These are phyloP conservation scores for Sporothrix mexicana DNA, from an alignment of 2,329 filamentous ascomycete genomes.

Conservation along the genomic window DNA sequence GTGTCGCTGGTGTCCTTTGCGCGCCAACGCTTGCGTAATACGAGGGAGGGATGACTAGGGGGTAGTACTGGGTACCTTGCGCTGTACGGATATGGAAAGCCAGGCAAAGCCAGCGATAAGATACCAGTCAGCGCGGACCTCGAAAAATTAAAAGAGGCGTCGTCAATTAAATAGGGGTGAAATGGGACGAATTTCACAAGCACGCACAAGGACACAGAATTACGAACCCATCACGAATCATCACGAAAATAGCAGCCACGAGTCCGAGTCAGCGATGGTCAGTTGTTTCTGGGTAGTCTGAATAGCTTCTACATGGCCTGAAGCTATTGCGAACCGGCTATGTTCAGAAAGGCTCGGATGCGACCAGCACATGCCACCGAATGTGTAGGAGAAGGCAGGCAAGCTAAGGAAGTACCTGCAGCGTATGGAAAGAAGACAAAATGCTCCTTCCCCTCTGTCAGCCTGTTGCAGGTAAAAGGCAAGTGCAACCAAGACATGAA, in stretches of 20 bases:
- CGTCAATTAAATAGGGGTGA: not conserved
- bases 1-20: not conserved
- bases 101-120: not conserved
- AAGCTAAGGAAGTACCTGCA: too few relatives aligned
- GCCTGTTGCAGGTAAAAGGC: not conserved
- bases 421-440: not conserved
- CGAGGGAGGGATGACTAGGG: not conserved
- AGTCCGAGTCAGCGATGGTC: conserved; percentile 18
- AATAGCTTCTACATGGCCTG: not conserved
- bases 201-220: not conserved
- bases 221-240: not conserved
- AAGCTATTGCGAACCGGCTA: not conserved
- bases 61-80: not conserved
- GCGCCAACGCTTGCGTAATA: not conserved
- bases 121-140: conserved; percentile 17
- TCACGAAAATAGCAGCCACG: not conserved
- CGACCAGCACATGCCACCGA: conserved; percentile 8
- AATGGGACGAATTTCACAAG: not conserved
- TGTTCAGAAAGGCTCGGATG: not conserved
- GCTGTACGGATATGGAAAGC: conserved; percentile 12
- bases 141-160: not conserved
- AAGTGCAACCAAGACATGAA: not conserved
- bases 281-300: not conserved
- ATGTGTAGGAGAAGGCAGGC: not conserved
- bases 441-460: not conserved